phyloP scores from a whole-genome alignment of 768 basidiomycete genomes.

The Gelatoporia subvermispora region DNA sequence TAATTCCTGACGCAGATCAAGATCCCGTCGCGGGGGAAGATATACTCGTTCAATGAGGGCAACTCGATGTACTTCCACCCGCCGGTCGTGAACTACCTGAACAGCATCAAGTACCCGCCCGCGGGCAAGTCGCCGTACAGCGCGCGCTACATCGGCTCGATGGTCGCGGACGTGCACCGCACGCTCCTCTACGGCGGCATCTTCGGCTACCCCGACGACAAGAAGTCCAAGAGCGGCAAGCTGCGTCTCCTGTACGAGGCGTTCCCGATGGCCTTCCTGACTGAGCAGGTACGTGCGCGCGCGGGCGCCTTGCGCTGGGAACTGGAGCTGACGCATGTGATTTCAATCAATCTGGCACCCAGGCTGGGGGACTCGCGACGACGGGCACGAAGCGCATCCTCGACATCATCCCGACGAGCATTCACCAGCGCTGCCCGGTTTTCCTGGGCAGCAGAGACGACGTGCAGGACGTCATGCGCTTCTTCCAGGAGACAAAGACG shows the following conservation, averaged over 20 bases:
- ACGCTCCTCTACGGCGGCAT: conserved; percentile 97
- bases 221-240: conserved; percentile 96
- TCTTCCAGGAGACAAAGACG: conserved; percentile 49
- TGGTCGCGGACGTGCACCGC: conserved; percentile 98
- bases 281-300: conserved; percentile 66
- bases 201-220: conserved; percentile 97
- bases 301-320: background rate
- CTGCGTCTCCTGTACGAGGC: conserved; percentile 93
- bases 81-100: conserved; percentile 76
- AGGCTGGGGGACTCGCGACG: conserved; percentile 96
- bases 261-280: conserved; percentile 96
- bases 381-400: conserved; percentile 92
- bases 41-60: conserved; percentile 99
- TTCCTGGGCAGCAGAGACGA: conserved; percentile 94
- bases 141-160: conserved; percentile 92
- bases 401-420: conserved; percentile 80
- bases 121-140: conserved; percentile 81
- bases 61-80: conserved; percentile 92
- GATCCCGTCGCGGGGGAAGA: conserved; percentile 93
- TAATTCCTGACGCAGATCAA: conserved; percentile 55
- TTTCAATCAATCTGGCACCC: no score
- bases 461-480: conserved; percentile 84
- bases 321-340: conserved; percentile 14
- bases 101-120: conserved; percentile 87
- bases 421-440: conserved; percentile 90